phyloP scores from a whole-genome alignment of 2,329 filamentous ascomycete species.

The Cercospora berteroae region DNA sequence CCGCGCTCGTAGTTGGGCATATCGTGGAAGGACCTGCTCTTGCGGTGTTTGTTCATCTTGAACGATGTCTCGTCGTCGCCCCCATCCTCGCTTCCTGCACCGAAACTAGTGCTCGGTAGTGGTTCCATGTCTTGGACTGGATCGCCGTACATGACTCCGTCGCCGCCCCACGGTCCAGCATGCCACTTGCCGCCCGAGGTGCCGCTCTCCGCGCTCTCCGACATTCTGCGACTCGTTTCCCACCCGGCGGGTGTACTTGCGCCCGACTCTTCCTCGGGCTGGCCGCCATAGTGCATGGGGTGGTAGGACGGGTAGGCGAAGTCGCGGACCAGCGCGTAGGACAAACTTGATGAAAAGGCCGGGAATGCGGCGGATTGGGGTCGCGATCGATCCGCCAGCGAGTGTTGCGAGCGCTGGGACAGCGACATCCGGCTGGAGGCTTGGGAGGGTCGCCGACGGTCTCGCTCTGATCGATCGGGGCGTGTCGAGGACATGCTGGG shows the following conservation, averaged over 20 bases:
- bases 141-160: conserved; percentile 35
- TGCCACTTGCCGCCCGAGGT: conserved; percentile 49
- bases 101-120: conserved; percentile 39
- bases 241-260: conserved; percentile 82
- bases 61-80: conserved; percentile 23
- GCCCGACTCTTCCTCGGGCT: conserved; percentile 72
- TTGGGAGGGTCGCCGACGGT: conserved; percentile 11
- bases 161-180: conserved; percentile 47
- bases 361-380: conserved; percentile 80
- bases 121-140: conserved; percentile 29
- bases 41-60: conserved; percentile 34
- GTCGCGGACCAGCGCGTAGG: conserved; percentile 89
- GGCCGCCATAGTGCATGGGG: conserved; percentile 91
- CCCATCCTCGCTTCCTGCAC: conserved; percentile 23
- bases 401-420: conserved; percentile 39
- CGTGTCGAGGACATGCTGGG: conserved; percentile 1
- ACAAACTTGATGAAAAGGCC: conserved; percentile 77
- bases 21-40: conserved; percentile 73
- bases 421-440: conserved; percentile 75
- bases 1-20: conserved; percentile 72
- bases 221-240: conserved; percentile 71
- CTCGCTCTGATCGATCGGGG: conserved; percentile 12
- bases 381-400: conserved; percentile 54
- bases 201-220: conserved; percentile 56
- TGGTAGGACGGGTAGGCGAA: conserved; percentile 85